phyloP scores from a whole-genome alignment of 2,329 filamentous ascomycete genomes.

The Botryotinia narcissicola region DNA sequence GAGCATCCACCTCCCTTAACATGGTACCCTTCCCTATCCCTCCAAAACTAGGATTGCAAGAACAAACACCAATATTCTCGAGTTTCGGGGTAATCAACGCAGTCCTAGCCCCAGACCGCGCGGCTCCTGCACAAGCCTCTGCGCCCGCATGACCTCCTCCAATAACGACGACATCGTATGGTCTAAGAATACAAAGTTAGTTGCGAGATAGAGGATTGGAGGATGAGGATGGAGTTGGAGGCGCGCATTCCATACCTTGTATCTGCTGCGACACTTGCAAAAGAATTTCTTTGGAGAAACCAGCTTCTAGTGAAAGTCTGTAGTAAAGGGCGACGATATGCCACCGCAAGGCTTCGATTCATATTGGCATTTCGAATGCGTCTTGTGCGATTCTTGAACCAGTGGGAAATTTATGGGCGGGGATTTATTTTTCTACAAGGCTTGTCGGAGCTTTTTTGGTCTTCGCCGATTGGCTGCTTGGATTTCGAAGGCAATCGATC shows the following conservation, averaged over 20 bases:
- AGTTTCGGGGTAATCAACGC: constrained; percentile 85
- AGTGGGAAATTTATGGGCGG: background rate
- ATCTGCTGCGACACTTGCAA: constrained; percentile 17
- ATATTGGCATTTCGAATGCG: constrained; percentile 31
- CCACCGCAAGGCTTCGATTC: constrained; percentile 26
- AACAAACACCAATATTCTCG: constrained; percentile 90
- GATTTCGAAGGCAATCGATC: background rate
- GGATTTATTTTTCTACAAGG: constrained; percentile 7
- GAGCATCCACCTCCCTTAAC: constrained; percentile 88
- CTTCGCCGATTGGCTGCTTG: constrained; percentile 3
- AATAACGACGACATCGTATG: constrained; percentile 89
- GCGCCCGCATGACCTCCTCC: constrained; percentile 94
- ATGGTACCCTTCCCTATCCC: constrained; percentile 99
- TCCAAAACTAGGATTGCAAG: constrained; percentile 94
- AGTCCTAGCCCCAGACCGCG: constrained; percentile 82
- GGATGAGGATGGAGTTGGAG: background rate
- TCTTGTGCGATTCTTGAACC: background rate
- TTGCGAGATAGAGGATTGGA: background rate
- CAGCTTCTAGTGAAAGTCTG: background rate
- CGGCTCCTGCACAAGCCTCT: constrained; percentile 89
- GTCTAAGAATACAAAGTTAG: constrained; percentile 23
- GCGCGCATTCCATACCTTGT: constrained; percentile 17
- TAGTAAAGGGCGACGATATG: constrained; percentile 19
- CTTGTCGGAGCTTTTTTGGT: constrained; percentile 12
- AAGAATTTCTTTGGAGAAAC: constrained; percentile 14